Evolutionary conservation across 345 rosid genomes (phyloP).

Genomic region (Combretum micranthum): DNA sequence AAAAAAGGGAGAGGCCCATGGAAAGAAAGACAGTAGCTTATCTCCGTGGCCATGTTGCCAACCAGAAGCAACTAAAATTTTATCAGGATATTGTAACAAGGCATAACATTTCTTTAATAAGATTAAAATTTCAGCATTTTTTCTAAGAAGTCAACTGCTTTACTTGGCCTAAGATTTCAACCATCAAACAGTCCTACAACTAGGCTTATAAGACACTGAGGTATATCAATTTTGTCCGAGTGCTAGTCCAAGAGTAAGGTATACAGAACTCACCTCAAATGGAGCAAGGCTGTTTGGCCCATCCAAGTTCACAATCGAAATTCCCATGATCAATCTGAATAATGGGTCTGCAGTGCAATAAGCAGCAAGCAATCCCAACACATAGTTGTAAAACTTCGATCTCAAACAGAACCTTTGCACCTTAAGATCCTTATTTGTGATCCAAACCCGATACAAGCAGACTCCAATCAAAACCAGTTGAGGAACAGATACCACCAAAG

Average conservation of each 20-base stretch:
- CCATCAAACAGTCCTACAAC: too few relatives aligned
- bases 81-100: too few relatives aligned
- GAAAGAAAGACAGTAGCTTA: too few relatives aligned
- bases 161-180: too few relatives aligned
- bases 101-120: too few relatives aligned
- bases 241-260: too few relatives aligned
- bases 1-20: too few relatives aligned
- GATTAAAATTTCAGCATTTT: too few relatives aligned
- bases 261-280: slow-evolving; percentile 53
- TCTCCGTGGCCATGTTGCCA: too few relatives aligned
- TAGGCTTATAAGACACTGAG: neutral
- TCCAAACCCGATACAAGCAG: slow-evolving; percentile 76
- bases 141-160: too few relatives aligned
- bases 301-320: slow-evolving; percentile 73
- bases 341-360: slow-evolving; percentile 73
- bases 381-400: slow-evolving; percentile 63
- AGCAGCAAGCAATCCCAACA: slow-evolving; percentile 65
- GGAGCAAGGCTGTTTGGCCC: slow-evolving; percentile 76
- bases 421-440: slow-evolving; percentile 54
- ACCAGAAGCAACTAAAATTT: too few relatives aligned
- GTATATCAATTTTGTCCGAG: neutral
- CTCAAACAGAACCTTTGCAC: slow-evolving; percentile 60
- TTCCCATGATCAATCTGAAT: slow-evolving; percentile 82
- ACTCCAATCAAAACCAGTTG: slow-evolving; percentile 61
- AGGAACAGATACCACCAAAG: slow-evolving; percentile 57